Evolutionary conservation across 352 stramenopile species (phyloP).

Genomic region (Globisporangium alternatum): DNA sequence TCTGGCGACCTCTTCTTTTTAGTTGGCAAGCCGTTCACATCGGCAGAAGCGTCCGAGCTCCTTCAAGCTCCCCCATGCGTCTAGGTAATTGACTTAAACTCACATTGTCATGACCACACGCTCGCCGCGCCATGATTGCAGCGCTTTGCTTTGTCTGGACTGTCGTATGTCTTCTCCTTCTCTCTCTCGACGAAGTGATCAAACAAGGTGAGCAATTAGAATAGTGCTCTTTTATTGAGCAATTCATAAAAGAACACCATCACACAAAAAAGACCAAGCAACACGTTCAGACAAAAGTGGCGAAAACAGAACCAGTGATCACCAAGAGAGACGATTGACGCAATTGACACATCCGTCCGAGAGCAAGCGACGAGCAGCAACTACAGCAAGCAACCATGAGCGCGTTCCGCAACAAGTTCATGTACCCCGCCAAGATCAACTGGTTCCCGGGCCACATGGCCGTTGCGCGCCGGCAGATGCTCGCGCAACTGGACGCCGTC

Average conservation of each 20-base stretch:
- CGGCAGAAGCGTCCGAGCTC: constrained; percentile 23
- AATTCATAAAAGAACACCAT: no score
- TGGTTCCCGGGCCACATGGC: constrained; percentile 90
- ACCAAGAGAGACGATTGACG: neutral
- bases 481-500: constrained; percentile 74
- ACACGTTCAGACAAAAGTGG: no score
- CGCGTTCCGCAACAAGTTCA: constrained; percentile 71
- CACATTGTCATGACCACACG: no score
- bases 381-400: constrained; percentile 32
- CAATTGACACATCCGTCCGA: neutral
- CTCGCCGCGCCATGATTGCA: no score
- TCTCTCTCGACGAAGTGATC: neutral
- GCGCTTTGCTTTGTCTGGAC: no score
- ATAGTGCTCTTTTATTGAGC: no score
- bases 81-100: no score
- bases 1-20: constrained; percentile 64
- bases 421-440: constrained; percentile 81
- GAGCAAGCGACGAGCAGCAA: constrained; percentile 4
- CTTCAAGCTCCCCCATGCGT: neutral
- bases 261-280: no score
- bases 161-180: no score
- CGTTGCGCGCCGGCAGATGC: constrained; percentile 72
- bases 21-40: constrained; percentile 62
- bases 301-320: no score
- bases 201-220: no score